A percentile compares a stretch with the other conserved stretches of the same genome.
Conservation (phyloP, 164 flowering plant genomes). For the Magnolia changhungtana region DNA sequence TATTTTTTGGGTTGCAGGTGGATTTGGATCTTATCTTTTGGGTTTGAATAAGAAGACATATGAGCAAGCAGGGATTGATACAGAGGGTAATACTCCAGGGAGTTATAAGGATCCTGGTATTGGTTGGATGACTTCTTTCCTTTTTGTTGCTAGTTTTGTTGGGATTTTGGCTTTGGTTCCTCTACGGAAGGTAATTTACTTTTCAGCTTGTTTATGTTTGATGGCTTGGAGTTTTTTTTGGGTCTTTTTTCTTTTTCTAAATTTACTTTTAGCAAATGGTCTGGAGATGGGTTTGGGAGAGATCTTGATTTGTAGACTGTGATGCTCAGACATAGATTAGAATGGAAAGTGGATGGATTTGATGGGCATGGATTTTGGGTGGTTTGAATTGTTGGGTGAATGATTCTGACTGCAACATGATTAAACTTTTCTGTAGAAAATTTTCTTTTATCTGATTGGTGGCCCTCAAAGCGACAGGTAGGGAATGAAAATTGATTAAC, state of each 20-base stretch:
- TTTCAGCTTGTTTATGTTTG: background rate
- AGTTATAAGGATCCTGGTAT: slow-evolving; percentile 69
- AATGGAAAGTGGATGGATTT: background rate
- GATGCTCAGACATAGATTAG: background rate
- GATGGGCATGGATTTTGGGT: background rate
- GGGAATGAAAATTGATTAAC: background rate
- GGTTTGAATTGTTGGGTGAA: background rate
- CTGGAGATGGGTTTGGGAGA: background rate
- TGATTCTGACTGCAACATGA: background rate
- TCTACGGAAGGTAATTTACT: slow-evolving; percentile 62
- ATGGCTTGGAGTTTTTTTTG: background rate
- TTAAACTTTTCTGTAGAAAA: background rate
- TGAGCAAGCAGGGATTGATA: slow-evolving; percentile 54
- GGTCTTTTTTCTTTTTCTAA: background rate
- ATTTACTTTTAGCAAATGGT: background rate
- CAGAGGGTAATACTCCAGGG: slow-evolving; percentile 50
- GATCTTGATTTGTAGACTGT: background rate
- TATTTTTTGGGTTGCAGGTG: slow-evolving; percentile 44
- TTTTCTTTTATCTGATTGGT: background rate
- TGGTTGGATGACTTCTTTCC: slow-evolving; percentile 80
- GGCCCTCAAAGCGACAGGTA: too few relatives aligned
- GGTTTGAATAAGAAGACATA: slow-evolving; percentile 74
- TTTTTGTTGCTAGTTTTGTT: slow-evolving; percentile 64
- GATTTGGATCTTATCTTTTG: slow-evolving; percentile 85
- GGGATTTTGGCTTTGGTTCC: slow-evolving; percentile 85